Evolutionary conservation across 176 grass and related monocot genomes (phyloP), one percentile per base, ranked within the genome.

Genomic region (Elymus sibiricus): DNA sequence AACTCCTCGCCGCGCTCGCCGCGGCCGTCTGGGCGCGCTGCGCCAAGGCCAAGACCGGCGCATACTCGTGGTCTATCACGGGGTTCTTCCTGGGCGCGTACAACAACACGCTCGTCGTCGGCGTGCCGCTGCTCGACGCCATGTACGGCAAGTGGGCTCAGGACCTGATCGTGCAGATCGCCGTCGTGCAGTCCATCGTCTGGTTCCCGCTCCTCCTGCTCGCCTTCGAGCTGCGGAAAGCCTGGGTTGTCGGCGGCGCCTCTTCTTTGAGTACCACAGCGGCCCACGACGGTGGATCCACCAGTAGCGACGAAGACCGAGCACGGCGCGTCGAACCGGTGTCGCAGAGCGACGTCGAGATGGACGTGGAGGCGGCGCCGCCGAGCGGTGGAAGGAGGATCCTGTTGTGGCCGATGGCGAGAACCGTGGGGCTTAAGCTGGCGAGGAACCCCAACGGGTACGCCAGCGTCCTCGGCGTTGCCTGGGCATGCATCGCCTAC

Each of bases 91-190:
- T 94, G n/a, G 88, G 83, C 49, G 58, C 88, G 25, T 81, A 94
- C 46, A 92, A 88, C 75, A 97, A 94, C 88, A 91, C 95, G 63
- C 80, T 97, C 64, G 88, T 97, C 38, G 87, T 94, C 21, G 92
- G 87, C 19, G 94, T 86, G 44, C 87, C 92, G 55, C 85, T 92
- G 80, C 69, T 84, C 13, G 11, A 67, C 70, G 85, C 89, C 27
- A 90, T 91, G 85, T 94, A 92, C 22, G 90, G 90, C 7, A 40
- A 11, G 42, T 97, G 90, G 91, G 91, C 91, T 59, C 89, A 87
- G 78, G 91, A 96, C 47, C 82, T 97, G 47, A 34, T 97, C 56
- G 95, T 97, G 27, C 90, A 97, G 85, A 71, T 95, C 84, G 88
- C 92, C n/a, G 95, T 97, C 25, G 87, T 92, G 62, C 95, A 97